A percentile compares a stretch with the other conserved stretches of the same genome.
phyloP scores from a whole-genome alignment of 495 filamentous ascomycete species.

The Neurospora sp. region DNA sequence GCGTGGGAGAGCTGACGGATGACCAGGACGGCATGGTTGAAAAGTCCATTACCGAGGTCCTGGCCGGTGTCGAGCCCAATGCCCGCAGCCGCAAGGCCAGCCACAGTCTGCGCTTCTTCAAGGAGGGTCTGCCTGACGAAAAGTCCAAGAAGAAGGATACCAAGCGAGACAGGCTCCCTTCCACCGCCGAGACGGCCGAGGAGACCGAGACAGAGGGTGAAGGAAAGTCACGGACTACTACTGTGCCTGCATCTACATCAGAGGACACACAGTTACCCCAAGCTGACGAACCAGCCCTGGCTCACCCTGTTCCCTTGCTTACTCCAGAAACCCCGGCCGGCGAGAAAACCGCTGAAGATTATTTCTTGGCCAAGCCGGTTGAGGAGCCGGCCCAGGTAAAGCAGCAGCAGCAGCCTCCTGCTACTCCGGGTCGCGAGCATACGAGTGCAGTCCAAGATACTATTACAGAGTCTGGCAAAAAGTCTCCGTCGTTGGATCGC shows the following conservation, averaged over 20 bases:
- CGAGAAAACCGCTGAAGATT: constrained; percentile 13
- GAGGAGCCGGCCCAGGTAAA: background rate
- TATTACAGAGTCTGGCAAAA: background rate
- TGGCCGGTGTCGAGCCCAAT: constrained; percentile 67
- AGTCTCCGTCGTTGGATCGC: background rate
- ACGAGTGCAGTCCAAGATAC: constrained; percentile 1
- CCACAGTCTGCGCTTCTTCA: constrained; percentile 86
- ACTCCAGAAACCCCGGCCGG: constrained; percentile 8
- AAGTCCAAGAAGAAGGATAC: constrained; percentile 35
- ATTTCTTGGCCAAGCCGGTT: constrained; percentile 6
- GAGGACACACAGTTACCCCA: constrained; percentile 2
- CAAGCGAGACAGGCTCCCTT: constrained; percentile 22
- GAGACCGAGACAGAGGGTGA: constrained; percentile 4
- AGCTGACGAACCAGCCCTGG: constrained; percentile 1
- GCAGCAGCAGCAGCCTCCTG: constrained; percentile 1
- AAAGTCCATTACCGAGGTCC: constrained; percentile 71
- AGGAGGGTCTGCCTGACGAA: constrained; percentile 65
- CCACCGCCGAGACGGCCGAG: constrained; percentile 13
- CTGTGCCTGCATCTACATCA: background rate
- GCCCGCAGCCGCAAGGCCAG: constrained; percentile 87
- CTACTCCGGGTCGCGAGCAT: background rate
- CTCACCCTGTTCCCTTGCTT: constrained; percentile 8
- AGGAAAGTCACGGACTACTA: background rate
- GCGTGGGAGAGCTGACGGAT: constrained; percentile 28
- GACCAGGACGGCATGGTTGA: constrained; percentile 52